Evolutionary conservation across 208 protist species (phyloP).

Genomic region (Leptomonas pyrrhocoris): DNA sequence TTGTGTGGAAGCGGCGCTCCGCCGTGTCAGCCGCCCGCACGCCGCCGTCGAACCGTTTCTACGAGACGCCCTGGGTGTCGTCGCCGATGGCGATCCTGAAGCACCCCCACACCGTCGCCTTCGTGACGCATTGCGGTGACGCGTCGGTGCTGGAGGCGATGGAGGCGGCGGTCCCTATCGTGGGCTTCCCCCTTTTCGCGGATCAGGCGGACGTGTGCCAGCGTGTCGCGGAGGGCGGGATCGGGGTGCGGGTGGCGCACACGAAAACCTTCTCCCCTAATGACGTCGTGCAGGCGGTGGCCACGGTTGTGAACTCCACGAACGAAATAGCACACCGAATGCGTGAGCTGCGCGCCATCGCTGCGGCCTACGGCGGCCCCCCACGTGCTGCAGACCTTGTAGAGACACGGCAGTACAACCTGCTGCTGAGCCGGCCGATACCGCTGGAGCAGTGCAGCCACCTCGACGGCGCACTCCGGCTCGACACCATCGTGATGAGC

Average conservation of each 20-base stretch:
- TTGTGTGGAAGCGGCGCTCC: conserved; percentile 54
- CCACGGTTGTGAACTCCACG: conserved; percentile 7
- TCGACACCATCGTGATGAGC: conserved; percentile 1
- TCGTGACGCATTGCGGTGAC: conserved; percentile 60
- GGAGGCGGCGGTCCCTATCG: conserved; percentile 41
- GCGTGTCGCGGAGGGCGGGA: conserved; percentile 45
- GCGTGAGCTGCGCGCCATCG: conserved; percentile 30
- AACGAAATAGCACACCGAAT: conserved; percentile 25
- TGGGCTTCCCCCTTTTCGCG: conserved; percentile 58
- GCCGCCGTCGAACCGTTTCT: conserved; percentile 10
- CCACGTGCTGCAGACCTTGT: conserved; percentile 51
- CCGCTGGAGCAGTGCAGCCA: conserved; percentile 39
- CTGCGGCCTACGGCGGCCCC: conserved; percentile 39
- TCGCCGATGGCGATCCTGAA: conserved; percentile 44
- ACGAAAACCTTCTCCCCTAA: conserved; percentile 35
- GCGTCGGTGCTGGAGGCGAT: conserved; percentile 50
- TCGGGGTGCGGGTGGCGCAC: conserved; percentile 37
- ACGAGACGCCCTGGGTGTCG: conserved; percentile 32
- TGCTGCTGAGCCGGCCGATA: conserved; percentile 36
- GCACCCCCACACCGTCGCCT: conserved; percentile 46
- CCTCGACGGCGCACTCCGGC: conserved; percentile 15
- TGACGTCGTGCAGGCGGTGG: conserved; percentile 35
- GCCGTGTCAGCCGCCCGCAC: background rate
- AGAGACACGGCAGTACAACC: conserved; percentile 48
- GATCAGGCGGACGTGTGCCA: conserved; percentile 65